Base-by-base conservation (phyloP, 164 flowering plant genomes). In the Cinnamomum micranthum region DNA sequence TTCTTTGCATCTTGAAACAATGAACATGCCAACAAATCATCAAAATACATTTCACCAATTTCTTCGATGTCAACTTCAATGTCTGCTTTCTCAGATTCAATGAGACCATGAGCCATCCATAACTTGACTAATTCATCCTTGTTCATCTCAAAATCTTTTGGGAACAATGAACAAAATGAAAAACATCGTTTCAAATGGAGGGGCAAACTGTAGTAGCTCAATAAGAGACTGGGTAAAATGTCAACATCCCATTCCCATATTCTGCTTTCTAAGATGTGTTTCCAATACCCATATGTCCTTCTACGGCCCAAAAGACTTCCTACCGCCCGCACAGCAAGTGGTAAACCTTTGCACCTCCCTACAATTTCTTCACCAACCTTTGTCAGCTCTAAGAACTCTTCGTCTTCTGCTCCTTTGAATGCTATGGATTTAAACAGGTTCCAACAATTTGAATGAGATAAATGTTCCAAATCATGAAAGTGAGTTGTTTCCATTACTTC, bases 101-200 rank as follows among this genome's bases (percentile, higher is more conserved):
- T 55, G 52, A 75, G 58, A 20, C 47, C 73, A 70, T 73, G 67
- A 22, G 73, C 77, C 35, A 69, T 59, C 77, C 77, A 75, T 27
- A 28, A 14, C 19, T 28, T 69, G 58, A 31, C 28, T 51, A 75
- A 31, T 11, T 25, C 19, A 28, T 28, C 19, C 12, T 25, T 14
- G 23, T 68, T 5, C 2, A 75, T 69, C 25, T n/a, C 4, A 4
- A 2, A 19, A 27, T 69, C 50, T 24, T 58, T 60, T 2, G 72
- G 77, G 15, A 75, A 69, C 27, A 75, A 2, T 3, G 58, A 75
- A 35, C 77, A 75, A 60, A 24, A 69, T 10, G 35, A 1, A 23
- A 75, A 75, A 24, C 77, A 75, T 22, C 22, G 27, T 60, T 24
- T 75, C 65, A 50, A 41, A 24, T 27, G 27, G 19, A 23, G 4